Base-by-base conservation (phyloP, 2,329 filamentous ascomycete species). In the Pyrenophora teres region DNA sequence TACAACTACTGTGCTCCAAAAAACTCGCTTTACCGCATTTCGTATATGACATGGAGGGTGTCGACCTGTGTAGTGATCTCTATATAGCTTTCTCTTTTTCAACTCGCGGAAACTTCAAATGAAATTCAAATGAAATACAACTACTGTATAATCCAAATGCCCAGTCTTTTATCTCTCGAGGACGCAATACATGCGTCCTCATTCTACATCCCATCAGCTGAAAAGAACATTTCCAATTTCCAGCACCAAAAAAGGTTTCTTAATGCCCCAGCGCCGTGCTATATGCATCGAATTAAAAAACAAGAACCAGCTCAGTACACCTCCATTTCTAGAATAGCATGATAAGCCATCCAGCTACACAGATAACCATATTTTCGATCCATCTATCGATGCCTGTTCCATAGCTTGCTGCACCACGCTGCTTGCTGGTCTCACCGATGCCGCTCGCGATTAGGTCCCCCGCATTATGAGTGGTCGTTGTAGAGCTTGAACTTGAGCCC, bases 361-460 rank as follows among this genome's bases (percentile, higher is more conserved):
- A 65, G 9, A 73, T 49, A 2, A 71, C 31, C 9, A 67, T 0
- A 10, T 58, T 54, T 48, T 72, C 68, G 5, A 59, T 45, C 63
- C 62, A 67, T 35, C 50, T 65, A 18, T 69, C 67, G 0, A 66
- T 32, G 10, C 64, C 64, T 30, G 38, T 23, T 25, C 42, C 9
- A 21, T 45, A 9, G 40, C 44, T 25, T 7, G 43, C 37, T 3
- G 30, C 52, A 32, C 40, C 64, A n/a, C 44, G 54, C 8, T 46
- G 53, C 42, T 52, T 63, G 39, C 58, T 65, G 7, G 42, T 63
- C 27, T 58, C 52, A 3, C 62, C 64, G 19, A 66, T 58, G 6
- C 65, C 67, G 23, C 62, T 66, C 13, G 67, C 63, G n/a, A 69
- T 64, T 23, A 67, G 62, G 36, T 65, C 59, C 1, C 62, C 64